Percentiles rank a stretch among this genome's conserved stretches.
Evolutionary conservation across 352 stramenopile genomes (phyloP).

Genomic region (Saprolegnia parasitica): DNA sequence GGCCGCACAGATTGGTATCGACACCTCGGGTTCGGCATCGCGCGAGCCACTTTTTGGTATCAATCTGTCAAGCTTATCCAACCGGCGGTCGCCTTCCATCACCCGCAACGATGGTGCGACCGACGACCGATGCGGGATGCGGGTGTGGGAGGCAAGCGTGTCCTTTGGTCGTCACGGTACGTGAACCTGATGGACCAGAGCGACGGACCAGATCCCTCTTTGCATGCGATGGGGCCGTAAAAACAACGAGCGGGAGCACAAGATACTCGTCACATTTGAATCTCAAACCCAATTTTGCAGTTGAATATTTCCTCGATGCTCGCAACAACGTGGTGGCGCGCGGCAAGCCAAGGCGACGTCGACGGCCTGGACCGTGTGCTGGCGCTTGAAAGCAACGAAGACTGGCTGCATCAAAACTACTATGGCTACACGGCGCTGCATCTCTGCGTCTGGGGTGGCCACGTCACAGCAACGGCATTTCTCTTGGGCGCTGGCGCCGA

Average conservation of each 20-base stretch:
- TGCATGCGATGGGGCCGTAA: background rate
- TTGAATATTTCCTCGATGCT: background rate
- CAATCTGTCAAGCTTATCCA: too few relatives aligned
- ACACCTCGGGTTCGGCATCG: too few relatives aligned
- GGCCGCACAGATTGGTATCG: too few relatives aligned
- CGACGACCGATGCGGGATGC: background rate
- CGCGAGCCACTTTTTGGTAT: too few relatives aligned
- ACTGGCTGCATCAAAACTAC: background rate
- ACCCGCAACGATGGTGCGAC: too few relatives aligned
- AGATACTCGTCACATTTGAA: background rate
- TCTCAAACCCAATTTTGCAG: background rate
- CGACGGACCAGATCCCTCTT: background rate
- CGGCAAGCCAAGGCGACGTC: background rate
- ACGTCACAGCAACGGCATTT: background rate
- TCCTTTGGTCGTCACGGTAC: background rate
- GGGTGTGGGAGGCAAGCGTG: background rate
- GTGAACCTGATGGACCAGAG: too few relatives aligned
- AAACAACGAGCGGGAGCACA: too few relatives aligned
- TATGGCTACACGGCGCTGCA: background rate
- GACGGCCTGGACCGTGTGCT: background rate
- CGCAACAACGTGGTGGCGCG: background rate
- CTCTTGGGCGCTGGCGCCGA: background rate
- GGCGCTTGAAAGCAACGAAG: background rate
- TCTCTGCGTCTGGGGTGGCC: background rate
- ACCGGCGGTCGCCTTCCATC: too few relatives aligned